Percentiles rank a stretch among this genome's conserved stretches.
These are phyloP conservation scores for Scheffersomyces segobiensis DNA, from an alignment of 1,139 yeast genomes.

Conservation along the genomic window DNA sequence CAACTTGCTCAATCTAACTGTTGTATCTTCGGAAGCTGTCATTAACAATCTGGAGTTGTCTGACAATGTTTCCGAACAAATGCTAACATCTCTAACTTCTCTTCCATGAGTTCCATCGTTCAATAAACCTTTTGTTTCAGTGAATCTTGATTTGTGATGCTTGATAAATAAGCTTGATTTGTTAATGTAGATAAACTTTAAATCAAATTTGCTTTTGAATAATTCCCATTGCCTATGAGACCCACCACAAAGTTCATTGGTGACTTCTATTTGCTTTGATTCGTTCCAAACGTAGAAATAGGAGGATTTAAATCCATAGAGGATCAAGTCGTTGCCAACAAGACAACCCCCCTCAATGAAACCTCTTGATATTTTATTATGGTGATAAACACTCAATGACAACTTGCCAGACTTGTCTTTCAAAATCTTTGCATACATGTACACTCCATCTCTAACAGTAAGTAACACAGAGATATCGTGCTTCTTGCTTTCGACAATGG, in stretches of 20 bases:
- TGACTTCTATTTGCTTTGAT: conserved; percentile 67
- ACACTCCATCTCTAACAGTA: conserved; percentile 68
- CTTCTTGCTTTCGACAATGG: conserved; percentile 27
- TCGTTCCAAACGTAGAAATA: conserved; percentile 83
- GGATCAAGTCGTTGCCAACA: conserved; percentile 46
- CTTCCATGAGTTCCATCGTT: conserved; percentile 83
- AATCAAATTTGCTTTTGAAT: conserved; percentile 15
- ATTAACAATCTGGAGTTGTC: conserved; percentile 44
- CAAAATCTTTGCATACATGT: conserved; percentile 35
- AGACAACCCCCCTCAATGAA: conserved; percentile 74
- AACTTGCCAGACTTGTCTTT: conserved; percentile 12
- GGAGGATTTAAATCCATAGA: conserved; percentile 83
- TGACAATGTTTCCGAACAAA: conserved; percentile 27
- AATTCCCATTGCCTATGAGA: conserved; percentile 83
- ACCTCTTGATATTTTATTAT: conserved; percentile 71
- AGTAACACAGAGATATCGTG: conserved; percentile 30
- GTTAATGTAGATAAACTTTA: conserved; percentile 54
- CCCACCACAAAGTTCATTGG: conserved; percentile 84
- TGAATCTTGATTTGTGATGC: conserved; percentile 21
- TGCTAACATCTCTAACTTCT: conserved; percentile 71
- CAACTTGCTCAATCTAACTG: conserved; percentile 59
- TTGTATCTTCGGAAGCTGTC: conserved; percentile 90
- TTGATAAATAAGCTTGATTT: conserved; percentile 44
- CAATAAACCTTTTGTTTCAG: conserved; percentile 25
- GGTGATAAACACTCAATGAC: conserved; percentile 42